Base-by-base conservation (phyloP, 2,329 filamentous ascomycete genomes). In the Emmonsiellopsis sp. region DNA sequence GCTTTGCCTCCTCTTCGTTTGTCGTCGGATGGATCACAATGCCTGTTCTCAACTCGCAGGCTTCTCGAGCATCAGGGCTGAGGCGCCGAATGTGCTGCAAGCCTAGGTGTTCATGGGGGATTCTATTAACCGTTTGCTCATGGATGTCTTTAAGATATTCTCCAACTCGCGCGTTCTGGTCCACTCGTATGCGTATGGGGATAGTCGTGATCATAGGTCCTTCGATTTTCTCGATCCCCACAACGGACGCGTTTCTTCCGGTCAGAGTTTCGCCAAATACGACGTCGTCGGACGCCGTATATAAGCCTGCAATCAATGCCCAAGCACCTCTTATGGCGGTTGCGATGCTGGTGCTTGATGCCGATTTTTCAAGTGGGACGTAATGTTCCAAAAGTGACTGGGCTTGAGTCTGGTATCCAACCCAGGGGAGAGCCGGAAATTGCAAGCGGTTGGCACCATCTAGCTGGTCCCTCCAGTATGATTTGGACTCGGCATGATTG, bases 101-200 rank as follows among this genome's bases (percentile, higher is more conserved):
- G 7, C 73, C 73, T 10, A 79, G 73, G 62, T 86, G 81, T 66
- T 86, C 80, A 60, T 83, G 77, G 0, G 80, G 77, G 3, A 84
- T 83, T 47, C 78, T 73, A 9, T 71, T 66, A 0, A 80, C 69
- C 0, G 74, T 44, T 31, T 56, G 73, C 17, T 77, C 67, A 37
- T 84, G 81, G 5, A 85, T 72, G 2, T 69, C 64, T 45, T 76
- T 72, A 4, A 85, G 67, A 56, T 76, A 83, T 34, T 79, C 73
- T 0, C 66, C 63, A 2, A 68, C 66, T 32, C 64, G 65, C 46
- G 67, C 60, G 49, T 60, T 49, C 13, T 63, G 58, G 51, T 70
- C 54, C 13, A 72, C 55, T 1, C 57, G 60, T 2, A 74, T 63
- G 8, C 70, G 69, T 13, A 74, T 62, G 0, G 72, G 72, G 5